phyloP scores from a whole-genome alignment of 495 filamentous ascomycete genomes.

The Paragyromitra xinjiangensis region DNA sequence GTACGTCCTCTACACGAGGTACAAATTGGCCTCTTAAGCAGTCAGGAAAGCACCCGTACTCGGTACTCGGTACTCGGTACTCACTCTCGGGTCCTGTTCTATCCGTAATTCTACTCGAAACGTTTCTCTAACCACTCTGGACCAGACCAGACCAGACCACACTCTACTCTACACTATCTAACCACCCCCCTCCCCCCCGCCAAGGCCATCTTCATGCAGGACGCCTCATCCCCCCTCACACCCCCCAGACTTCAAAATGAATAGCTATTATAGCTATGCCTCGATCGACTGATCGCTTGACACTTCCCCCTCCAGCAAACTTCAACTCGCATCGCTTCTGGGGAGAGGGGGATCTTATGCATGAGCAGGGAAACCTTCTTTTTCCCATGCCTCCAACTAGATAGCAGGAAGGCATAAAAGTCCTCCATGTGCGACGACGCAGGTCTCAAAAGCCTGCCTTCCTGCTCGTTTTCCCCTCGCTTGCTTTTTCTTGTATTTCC shows the following conservation, averaged over 20 bases:
- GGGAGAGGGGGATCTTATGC: conserved; percentile 18
- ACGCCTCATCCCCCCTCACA: neutral
- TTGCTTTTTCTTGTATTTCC: neutral
- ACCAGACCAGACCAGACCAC: too few species aligned
- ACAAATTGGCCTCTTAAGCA: neutral
- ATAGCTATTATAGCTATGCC: neutral
- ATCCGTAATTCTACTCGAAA: neutral
- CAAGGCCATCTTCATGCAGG: neutral
- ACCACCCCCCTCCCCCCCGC: neutral
- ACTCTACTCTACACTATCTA: neutral
- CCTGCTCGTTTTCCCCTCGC: neutral
- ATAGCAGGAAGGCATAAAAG: conserved; percentile 3
- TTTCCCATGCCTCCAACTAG: conserved; percentile 39
- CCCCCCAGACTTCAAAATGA: neutral
- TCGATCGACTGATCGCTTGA: conserved; percentile 39
- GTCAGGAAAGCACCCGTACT: neutral
- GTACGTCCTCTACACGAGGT: neutral
- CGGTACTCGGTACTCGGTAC: neutral
- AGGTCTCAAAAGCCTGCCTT: conserved; percentile 31
- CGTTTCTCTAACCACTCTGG: neutral
- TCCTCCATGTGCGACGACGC: conserved; percentile 28
- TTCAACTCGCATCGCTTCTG: conserved; percentile 10
- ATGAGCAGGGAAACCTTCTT: conserved; percentile 53
- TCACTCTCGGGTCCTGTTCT: neutral
- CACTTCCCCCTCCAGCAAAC: conserved; percentile 34